Base-by-base conservation (phyloP, 768 basidiomycete species). In the Lanmaoa rubissima region DNA sequence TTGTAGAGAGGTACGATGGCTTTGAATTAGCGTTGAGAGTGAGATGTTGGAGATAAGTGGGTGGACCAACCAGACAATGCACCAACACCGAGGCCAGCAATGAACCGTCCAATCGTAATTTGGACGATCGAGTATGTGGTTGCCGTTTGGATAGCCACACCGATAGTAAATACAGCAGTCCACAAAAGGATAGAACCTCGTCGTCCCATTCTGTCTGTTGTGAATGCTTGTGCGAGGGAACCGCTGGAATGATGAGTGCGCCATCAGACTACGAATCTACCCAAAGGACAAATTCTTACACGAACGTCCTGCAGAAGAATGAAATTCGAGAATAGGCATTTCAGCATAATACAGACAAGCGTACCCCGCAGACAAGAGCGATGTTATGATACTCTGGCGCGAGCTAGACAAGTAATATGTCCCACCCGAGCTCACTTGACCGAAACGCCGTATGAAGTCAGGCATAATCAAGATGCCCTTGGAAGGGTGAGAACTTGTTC, bases 1-100 rank as follows among this genome's bases (percentile, higher is more conserved):
- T 87, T 89, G 69, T 90, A 92, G 9, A 90, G 78, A 65, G 82
- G 81, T 6, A 84, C 81, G 50, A 82, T 81, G 35, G 78, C 80
- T 79, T 56, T 21, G 14, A n/a, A 38, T 34, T 39, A 53, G 32
- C 19, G 17, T 32, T 35, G 50, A 52, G 41, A 34, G 31, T 39
- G 40, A n/a, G 17, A 32, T 32, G 26, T 8, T 48, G 31, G 26
- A 19, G 34, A 45, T 39, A 36, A 39, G 35, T 8, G 31, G 6
- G 2, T 43, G 38, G 35, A 26, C 50, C 11, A 31, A 61, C 59
- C 59, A 4, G 59, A 61, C 45, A 61, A 51, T 47, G 60, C 60
- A 34, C 60, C 60, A 5, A 61, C 60, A 39, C 60, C 59, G 14
- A 61, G 59, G 34, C 60, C 60, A 12, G 60, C 35, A 31, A 61